phyloP scores from a whole-genome alignment of 495 filamentous ascomycete species.

The Rusavskia elegans region DNA sequence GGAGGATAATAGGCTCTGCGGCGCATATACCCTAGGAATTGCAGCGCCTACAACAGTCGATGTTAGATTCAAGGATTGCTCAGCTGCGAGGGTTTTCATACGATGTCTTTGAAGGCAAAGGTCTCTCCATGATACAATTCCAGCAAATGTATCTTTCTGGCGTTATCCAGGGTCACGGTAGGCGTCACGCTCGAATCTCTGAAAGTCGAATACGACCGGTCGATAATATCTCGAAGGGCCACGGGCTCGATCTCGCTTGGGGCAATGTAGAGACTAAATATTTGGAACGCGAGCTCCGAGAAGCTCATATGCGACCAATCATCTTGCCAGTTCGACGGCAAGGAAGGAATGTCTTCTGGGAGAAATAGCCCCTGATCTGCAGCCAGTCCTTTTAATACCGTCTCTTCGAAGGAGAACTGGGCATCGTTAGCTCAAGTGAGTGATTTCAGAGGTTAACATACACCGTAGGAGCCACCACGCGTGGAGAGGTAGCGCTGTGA shows the following conservation, averaged over 20 bases:
- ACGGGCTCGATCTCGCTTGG: conserved; percentile 59
- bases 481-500: conserved; percentile 3
- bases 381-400: conserved; percentile 63
- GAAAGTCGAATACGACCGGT: conserved; percentile 74
- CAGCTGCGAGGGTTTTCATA: too few relatives aligned
- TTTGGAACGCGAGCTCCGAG: conserved; percentile 59
- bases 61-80: too few relatives aligned
- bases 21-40: conserved; percentile 49
- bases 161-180: conserved; percentile 43
- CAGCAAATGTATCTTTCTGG: conserved; percentile 62
- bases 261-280: conserved; percentile 71
- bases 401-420: conserved; percentile 1
- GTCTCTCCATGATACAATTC: conserved; percentile 97
- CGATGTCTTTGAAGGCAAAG: conserved; percentile 68
- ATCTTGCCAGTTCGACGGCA: conserved; percentile 43
- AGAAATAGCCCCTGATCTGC: conserved; percentile 81
- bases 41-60: conserved; percentile 36
- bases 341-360: conserved; percentile 60
- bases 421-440: too few relatives aligned
- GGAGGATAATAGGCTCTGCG: too few relatives aligned
- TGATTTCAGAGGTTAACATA: not conserved
- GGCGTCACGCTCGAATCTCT: conserved; percentile 59
- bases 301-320: conserved; percentile 65
- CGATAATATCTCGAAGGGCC: conserved; percentile 69
- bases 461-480: conserved; percentile 1